phyloP scores from a whole-genome alignment of 2,329 filamentous ascomycete genomes.

The Fusarium lateritium region DNA sequence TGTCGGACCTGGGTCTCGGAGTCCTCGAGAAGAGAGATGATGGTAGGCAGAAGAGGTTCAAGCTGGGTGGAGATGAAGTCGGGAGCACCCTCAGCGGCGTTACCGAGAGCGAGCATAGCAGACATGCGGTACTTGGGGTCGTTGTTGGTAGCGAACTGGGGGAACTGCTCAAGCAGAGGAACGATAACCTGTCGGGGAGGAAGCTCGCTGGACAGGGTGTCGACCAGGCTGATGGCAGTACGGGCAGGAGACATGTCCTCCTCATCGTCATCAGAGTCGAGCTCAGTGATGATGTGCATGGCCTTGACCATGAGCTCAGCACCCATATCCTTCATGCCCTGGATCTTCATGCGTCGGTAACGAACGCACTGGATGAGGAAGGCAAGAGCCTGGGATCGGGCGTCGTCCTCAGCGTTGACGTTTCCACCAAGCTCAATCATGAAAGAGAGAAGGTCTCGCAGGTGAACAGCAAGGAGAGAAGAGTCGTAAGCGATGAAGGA shows the following conservation, averaged over 20 bases:
- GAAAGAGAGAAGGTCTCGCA: conserved; percentile 91
- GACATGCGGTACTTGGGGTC: conserved; percentile 88
- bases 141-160: conserved; percentile 81
- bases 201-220: conserved; percentile 88
- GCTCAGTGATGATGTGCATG: conserved; percentile 90
- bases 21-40: conserved; percentile 88
- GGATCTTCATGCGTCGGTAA: conserved; percentile 95
- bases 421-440: conserved; percentile 91
- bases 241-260: conserved; percentile 86
- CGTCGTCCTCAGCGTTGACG: conserved; percentile 84
- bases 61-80: conserved; percentile 98
- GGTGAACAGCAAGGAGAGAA: conserved; percentile 84
- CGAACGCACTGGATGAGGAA: conserved; percentile 94
- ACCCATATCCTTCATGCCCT: conserved; percentile 86
- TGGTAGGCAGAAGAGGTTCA: conserved; percentile 84
- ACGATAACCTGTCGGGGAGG: conserved; percentile 96
- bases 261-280: conserved; percentile 82
- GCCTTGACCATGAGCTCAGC: conserved; percentile 89
- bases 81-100: conserved; percentile 95
- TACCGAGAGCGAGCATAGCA: conserved; percentile 91
- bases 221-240: conserved; percentile 87
- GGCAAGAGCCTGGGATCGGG: conserved; percentile 88
- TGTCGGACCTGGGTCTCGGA: conserved; percentile 87
- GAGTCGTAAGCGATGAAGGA: conserved; percentile 92
- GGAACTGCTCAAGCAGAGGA: conserved; percentile 88